A percentile compares a stretch with the other conserved stretches of the same genome.
phyloP scores from a whole-genome alignment of 1,284 basidiomycete genomes.

The Heterobasidion occidentale region DNA sequence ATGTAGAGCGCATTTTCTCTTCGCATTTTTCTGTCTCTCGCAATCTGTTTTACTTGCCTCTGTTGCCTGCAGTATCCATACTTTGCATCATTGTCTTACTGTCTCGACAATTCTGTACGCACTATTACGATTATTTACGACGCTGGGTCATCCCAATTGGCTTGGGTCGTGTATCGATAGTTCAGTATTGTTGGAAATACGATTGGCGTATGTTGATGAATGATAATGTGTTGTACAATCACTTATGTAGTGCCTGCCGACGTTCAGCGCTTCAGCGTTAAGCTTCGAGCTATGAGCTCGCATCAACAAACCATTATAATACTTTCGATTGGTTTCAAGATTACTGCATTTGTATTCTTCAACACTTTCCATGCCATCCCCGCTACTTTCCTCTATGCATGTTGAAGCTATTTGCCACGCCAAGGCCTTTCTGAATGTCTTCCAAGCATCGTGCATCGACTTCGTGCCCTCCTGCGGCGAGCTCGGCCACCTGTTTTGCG shows the following conservation, averaged over 20 bases:
- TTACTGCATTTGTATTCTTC: no score
- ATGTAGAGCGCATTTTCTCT: slow-evolving; percentile 46
- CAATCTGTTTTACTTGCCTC: slow-evolving; percentile 29
- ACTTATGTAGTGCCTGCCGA: no score
- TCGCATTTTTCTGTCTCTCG: slow-evolving; percentile 9
- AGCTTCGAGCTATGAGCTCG: no score
- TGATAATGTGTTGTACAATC: not conserved
- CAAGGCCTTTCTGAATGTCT: slow-evolving; percentile 72
- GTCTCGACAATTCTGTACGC: slow-evolving; percentile 35
- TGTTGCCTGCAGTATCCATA: slow-evolving; percentile 34
- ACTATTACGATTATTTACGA: slow-evolving; percentile 37
- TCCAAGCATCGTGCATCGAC: slow-evolving; percentile 71
- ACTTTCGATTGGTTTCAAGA: no score
- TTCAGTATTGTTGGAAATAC: slow-evolving; percentile 17
- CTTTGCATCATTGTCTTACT: slow-evolving; percentile 26
- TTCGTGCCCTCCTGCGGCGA: slow-evolving; percentile 53
- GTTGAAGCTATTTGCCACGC: slow-evolving; percentile 74
- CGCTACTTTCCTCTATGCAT: slow-evolving; percentile 50
- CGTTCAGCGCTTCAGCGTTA: not conserved
- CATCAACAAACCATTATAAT: no score
- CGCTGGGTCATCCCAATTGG: slow-evolving; percentile 12
- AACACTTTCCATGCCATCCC: no score
- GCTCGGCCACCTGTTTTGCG: slow-evolving; percentile 49
- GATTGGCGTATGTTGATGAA: slow-evolving; percentile 20
- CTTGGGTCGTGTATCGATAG: slow-evolving; percentile 14